phyloP scores from a whole-genome alignment of 2,329 filamentous ascomycete species.

The Aspergillus transmontanensis region DNA sequence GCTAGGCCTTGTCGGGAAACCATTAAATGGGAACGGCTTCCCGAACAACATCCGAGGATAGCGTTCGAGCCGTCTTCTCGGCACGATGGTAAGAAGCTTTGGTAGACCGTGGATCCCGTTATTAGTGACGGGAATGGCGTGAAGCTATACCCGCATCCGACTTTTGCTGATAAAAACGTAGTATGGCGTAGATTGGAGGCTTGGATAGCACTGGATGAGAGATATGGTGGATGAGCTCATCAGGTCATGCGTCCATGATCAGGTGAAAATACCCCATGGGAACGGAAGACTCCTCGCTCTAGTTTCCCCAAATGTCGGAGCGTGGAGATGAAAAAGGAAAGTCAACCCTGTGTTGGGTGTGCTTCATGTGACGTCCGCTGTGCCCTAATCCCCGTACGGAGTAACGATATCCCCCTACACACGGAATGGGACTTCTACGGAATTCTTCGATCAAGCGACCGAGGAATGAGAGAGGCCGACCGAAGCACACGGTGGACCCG shows the following conservation, averaged over 20 bases:
- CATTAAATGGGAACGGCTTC: constrained; percentile 12
- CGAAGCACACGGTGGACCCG: constrained; percentile 6
- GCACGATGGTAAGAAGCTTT: constrained; percentile 2
- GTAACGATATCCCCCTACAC: background rate
- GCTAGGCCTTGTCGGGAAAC: constrained; percentile 13
- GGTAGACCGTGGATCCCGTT: constrained; percentile 5
- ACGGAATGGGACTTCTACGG: background rate
- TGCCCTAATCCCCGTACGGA: background rate
- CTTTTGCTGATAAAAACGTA: background rate
- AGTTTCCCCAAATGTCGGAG: constrained; percentile 9
- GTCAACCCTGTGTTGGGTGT: constrained; percentile 7
- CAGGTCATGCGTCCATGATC: background rate
- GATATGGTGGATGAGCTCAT: background rate
- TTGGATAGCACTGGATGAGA: background rate
- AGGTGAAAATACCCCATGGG: constrained; percentile 12
- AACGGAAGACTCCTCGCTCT: constrained; percentile 6
- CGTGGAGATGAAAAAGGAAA: constrained; percentile 1
- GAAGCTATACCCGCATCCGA: constrained; percentile 5
- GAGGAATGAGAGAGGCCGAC: constrained; percentile 9
- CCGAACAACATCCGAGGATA: constrained; percentile 10
- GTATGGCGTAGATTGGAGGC: background rate
- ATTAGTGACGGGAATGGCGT: constrained; percentile 9
- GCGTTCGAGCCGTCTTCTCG: background rate
- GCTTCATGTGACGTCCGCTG: constrained; percentile 6
- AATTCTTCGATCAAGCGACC: constrained; percentile 1